phyloP scores from a whole-genome alignment of 768 basidiomycete genomes.

The Auriculariales sp. region DNA sequence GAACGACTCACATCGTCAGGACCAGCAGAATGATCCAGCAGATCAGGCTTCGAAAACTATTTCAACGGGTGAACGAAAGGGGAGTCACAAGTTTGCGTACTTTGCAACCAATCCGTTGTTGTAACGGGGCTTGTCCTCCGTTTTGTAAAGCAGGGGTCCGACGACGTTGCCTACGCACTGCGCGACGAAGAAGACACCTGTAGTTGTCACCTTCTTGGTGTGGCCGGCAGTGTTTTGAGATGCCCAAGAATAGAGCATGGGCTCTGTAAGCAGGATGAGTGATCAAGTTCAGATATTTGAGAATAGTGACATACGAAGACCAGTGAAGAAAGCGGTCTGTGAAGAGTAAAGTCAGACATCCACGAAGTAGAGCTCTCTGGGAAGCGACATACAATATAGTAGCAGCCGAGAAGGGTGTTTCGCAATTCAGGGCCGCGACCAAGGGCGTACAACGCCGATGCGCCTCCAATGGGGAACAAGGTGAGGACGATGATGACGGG shows the following conservation, averaged over 20 bases:
- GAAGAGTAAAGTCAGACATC: neutral
- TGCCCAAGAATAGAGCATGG: conserved; percentile 27
- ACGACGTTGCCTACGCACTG: conserved; percentile 28
- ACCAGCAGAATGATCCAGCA: conserved; percentile 25
- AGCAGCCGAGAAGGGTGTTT: conserved; percentile 21
- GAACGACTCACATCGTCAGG: conserved; percentile 18
- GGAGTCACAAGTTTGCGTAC: conserved; percentile 12
- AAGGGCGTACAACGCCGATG: conserved; percentile 19
- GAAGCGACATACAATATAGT: conserved; percentile 16
- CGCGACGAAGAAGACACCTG: conserved; percentile 29
- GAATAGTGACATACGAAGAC: conserved; percentile 14
- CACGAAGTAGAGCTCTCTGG: neutral
- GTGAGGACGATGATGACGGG: conserved; percentile 22
- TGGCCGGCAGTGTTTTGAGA: conserved; percentile 28
- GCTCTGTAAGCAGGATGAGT: conserved; percentile 12
- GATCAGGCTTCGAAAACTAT: conserved; percentile 16
- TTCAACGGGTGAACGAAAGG: neutral
- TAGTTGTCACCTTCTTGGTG: conserved; percentile 27
- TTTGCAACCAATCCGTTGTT: conserved; percentile 24
- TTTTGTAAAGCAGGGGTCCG: conserved; percentile 3
- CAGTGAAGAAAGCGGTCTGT: conserved; percentile 23
- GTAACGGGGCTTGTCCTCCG: conserved; percentile 15
- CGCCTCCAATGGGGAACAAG: conserved; percentile 26
- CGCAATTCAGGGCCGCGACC: conserved; percentile 17
- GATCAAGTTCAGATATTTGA: neutral